Conservation (phyloP, 2,329 filamentous ascomycete species). For the Fusarium pseudograminearum region DNA sequence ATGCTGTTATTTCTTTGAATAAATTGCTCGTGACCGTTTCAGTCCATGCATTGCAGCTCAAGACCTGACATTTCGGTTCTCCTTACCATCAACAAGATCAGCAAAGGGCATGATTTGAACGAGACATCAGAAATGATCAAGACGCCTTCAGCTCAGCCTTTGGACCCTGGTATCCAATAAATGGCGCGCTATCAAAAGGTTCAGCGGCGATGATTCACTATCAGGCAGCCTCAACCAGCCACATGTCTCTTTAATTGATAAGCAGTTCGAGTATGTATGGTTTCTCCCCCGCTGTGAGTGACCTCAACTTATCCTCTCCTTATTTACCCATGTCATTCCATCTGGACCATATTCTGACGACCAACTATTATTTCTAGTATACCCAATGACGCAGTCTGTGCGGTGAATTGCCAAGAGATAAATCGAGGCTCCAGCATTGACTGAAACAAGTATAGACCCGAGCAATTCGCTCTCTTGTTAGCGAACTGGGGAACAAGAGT, state of each 20-base stretch:
- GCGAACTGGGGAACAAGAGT: slow-evolving; percentile 4
- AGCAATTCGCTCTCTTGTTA: neutral
- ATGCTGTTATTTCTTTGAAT: neutral
- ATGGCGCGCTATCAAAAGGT: neutral
- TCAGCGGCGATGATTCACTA: slow-evolving; percentile 2
- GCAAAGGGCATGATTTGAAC: neutral
- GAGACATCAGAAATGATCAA: slow-evolving; percentile 7
- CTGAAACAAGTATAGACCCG: neutral
- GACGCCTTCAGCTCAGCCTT: neutral
- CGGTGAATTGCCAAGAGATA: neutral
- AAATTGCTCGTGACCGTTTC: neutral
- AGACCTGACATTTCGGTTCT: neutral
- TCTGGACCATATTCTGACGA: slow-evolving; percentile 7
- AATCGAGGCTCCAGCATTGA: neutral
- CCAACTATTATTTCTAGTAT: neutral
- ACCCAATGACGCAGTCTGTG: neutral
- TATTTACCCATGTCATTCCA: neutral
- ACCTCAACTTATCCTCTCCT: neutral
- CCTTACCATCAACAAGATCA: neutral
- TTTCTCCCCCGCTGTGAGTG: neutral
- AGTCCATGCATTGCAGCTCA: neutral
- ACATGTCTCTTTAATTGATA: slow-evolving; percentile 3
- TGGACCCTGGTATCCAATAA: slow-evolving; percentile 18
- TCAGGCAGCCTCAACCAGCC: slow-evolving; percentile 39
- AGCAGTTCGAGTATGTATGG: neutral